Evolutionary conservation across 148 eudicot species (phyloP).

Genomic region (Chenopodium suecicum): DNA sequence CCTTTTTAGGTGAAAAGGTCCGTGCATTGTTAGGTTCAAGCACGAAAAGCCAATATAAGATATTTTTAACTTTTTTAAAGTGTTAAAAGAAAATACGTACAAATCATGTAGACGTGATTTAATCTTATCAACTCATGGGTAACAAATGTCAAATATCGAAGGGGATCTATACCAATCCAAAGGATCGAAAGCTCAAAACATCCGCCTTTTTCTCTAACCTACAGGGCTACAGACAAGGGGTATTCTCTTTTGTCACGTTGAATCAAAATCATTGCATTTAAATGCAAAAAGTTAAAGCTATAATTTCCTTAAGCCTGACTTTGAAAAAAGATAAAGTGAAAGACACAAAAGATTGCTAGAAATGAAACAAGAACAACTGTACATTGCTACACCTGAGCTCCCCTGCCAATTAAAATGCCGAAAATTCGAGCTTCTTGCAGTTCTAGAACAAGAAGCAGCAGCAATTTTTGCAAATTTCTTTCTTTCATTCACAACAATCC

Average conservation of each 20-base stretch:
- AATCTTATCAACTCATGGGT: too few relatives aligned
- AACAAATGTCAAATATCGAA: too few relatives aligned
- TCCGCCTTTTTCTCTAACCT: slow-evolving; percentile 14
- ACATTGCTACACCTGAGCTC: background rate
- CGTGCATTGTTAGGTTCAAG: too few relatives aligned
- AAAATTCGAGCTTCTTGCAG: background rate
- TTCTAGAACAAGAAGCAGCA: background rate
- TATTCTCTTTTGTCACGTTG: background rate
- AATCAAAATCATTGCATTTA: background rate
- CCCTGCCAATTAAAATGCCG: slow-evolving; percentile 11
- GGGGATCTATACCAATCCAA: slow-evolving; percentile 5
- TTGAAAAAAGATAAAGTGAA: background rate
- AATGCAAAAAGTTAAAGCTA: slow-evolving; percentile 3
- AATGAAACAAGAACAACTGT: background rate
- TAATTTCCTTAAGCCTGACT: background rate
- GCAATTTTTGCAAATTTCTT: background rate
- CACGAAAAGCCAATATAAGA: too few relatives aligned
- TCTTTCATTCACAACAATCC: background rate
- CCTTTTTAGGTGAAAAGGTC: too few relatives aligned
- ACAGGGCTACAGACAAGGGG: background rate
- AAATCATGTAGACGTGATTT: too few relatives aligned
- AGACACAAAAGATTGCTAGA: background rate
- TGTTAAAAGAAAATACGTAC: too few relatives aligned
- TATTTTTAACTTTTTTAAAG: too few relatives aligned
- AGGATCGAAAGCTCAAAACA: background rate